Evolutionary conservation across 345 rosid genomes (phyloP).

Genomic region (Eucalyptus camaldulensis): DNA sequence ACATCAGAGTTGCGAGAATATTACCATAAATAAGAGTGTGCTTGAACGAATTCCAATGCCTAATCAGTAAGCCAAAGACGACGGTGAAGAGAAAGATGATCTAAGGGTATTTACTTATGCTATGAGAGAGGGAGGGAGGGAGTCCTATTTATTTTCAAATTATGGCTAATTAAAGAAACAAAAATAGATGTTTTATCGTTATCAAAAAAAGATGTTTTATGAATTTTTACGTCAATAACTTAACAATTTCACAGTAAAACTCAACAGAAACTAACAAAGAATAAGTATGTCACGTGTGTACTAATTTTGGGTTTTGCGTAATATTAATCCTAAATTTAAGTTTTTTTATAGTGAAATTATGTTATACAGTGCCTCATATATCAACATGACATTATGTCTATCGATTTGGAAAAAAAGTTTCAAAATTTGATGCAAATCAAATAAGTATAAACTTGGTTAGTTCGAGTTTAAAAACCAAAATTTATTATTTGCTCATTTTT

Average conservation of each 20-base stretch:
- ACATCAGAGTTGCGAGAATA: too few relatives aligned
- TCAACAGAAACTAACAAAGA: rapidly evolving
- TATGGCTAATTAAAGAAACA: too few relatives aligned
- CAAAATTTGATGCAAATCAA: not conserved
- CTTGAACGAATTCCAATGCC: too few relatives aligned
- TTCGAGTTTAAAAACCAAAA: not conserved
- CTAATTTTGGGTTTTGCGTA: rapidly evolving
- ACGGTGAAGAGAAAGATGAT: not conserved
- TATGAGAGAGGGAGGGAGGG: too few relatives aligned
- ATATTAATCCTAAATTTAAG: too few relatives aligned
- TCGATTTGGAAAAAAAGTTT: too few relatives aligned
- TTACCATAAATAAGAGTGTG: too few relatives aligned
- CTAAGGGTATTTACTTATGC: not conserved
- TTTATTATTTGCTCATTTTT: not conserved
- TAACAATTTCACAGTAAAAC: rapidly evolving
- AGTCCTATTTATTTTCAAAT: not conserved
- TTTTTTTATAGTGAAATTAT: too few relatives aligned
- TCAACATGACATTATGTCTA: not conserved
- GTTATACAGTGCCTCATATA: not conserved
- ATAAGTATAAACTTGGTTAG: not conserved
- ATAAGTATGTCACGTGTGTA: rapidly evolving
- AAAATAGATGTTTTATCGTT: too few relatives aligned
- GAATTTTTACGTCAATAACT: not conserved
- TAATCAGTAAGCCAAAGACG: too few relatives aligned
- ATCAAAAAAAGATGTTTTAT: too few relatives aligned